Evolutionary conservation across 192 early-diverging fungal genomes (phyloP), one percentile per base, ranked within the genome.

Genomic region (Coemansia umbellata): DNA sequence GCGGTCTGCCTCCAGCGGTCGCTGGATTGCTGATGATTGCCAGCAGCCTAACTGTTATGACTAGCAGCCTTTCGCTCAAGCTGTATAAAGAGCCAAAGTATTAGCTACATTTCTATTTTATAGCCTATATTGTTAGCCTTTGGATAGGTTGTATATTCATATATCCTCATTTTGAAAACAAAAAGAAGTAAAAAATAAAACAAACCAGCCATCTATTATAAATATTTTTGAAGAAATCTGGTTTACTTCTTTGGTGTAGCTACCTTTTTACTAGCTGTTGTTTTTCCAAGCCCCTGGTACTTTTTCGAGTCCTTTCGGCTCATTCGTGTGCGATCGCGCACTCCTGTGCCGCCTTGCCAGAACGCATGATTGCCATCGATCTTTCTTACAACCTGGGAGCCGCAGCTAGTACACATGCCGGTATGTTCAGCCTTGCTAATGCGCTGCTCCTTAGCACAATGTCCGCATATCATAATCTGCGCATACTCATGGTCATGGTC

Each of bases 321-420:
- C 94, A 97, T 93, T 18, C 69, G 51, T 6, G 51, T 52, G 31
- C 69, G 71, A 50, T 93, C 84, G 5, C 94, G 72, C 18, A 87
- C 87, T 4, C 94, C 94, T 21, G 87, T 76, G 10, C 94, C 92
- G 37, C 92, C 94, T 68, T 96, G 91, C 94, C 94, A 96, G 53
- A 89, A 95, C 5, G 74, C 74, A 23, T 81, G 76, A 14, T 81
- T 73, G 3, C 81, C 82, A 31, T 76, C 78, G 4, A 60, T 21
- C 3, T 53, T 68, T 22, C 72, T 79, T 22, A 80, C 58, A 18
- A 88, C 71, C 51, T 82, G 83, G 43, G 79, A 68, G 3, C 87
- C 91, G 64, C 93, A 94, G 6, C 50, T 24, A 22, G 41, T 17
- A 55, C 73, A 80, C 81, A 85, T 8, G 23, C 72, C 52, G 40